A percentile compares a stretch with the other conserved stretches of the same genome.
Conservation (phyloP, 2,329 filamentous ascomycete species). For the Verticillium zaregamsianum region DNA sequence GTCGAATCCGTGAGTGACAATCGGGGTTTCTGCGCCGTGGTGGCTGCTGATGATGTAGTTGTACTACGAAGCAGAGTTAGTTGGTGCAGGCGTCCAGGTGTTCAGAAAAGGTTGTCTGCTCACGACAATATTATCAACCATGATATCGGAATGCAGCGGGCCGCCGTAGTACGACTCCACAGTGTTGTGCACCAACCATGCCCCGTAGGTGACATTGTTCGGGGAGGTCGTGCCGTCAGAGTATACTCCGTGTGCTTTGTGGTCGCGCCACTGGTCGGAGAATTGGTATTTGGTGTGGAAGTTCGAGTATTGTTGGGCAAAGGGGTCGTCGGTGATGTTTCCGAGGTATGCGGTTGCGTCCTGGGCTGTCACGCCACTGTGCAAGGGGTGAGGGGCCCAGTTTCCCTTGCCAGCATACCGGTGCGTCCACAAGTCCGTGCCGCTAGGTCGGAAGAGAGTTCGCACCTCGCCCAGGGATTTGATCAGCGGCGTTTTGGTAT, state of each 20-base stretch:
- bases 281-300: conserved; percentile 67
- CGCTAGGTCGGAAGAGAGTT: conserved; percentile 57
- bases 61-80: conserved; percentile 43
- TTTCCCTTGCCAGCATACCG: conserved; percentile 52
- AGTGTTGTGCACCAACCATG: conserved; percentile 62
- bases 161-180: conserved; percentile 60
- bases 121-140: conserved; percentile 60
- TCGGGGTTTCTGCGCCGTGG: conserved; percentile 58
- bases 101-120: conserved; percentile 22
- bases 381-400: conserved; percentile 22
- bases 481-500: conserved; percentile 48
- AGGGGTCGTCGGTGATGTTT: conserved; percentile 47
- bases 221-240: conserved; percentile 34
- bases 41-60: conserved; percentile 61
- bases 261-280: conserved; percentile 51
- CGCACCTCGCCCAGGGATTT: conserved; percentile 58
- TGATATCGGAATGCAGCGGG: conserved; percentile 57
- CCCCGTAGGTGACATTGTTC: conserved; percentile 50
- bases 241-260: conserved; percentile 50
- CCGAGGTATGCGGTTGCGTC: conserved; percentile 4
- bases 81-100: conserved; percentile 32
- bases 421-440: conserved; percentile 57
- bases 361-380: too few species aligned
- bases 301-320: conserved; percentile 50
- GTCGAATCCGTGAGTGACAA: conserved; percentile 61